Evolutionary conservation across 2,329 filamentous ascomycete species (phyloP).

Genomic region (Cladophialophora bantiana): DNA sequence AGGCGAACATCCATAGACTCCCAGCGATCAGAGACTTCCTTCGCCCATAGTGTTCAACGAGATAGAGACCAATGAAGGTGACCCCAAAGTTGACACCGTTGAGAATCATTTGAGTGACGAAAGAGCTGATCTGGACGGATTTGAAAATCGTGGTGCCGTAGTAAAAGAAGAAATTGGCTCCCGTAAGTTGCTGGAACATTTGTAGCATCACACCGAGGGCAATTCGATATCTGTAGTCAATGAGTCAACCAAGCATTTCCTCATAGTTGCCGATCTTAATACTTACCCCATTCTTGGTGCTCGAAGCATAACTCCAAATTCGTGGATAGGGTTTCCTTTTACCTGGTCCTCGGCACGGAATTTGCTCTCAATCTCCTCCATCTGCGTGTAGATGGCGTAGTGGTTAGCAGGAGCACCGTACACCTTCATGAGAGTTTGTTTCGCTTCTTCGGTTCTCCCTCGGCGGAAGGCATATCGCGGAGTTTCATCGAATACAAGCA

Average conservation of each 20-base stretch:
- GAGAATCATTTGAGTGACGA: conserved; percentile 70
- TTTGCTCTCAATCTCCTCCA: conserved; percentile 38
- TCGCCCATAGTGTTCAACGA: conserved; percentile 73
- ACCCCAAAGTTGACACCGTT: conserved; percentile 70
- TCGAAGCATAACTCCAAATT: conserved; percentile 54
- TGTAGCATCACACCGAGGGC: conserved; percentile 56
- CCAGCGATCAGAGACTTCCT: conserved; percentile 71
- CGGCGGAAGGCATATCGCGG: conserved; percentile 65
- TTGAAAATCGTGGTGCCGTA: conserved; percentile 68
- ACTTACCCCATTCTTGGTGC: conserved; percentile 53
- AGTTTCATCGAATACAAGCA: conserved; percentile 62
- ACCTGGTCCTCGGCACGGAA: conserved; percentile 59
- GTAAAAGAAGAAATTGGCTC: conserved; percentile 57
- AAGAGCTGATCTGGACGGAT: conserved; percentile 48
- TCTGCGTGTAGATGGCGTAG: conserved; percentile 52
- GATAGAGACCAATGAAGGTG: conserved; percentile 68
- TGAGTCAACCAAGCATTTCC: not conserved
- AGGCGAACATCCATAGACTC: conserved; percentile 71
- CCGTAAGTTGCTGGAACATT: conserved; percentile 57
- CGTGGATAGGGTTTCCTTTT: conserved; percentile 49
- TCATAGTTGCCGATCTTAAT: not conserved
- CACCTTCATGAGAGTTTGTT: conserved; percentile 59
- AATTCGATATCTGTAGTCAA: conserved; percentile 41
- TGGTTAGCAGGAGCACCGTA: conserved; percentile 63
- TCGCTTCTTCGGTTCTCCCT: conserved; percentile 58